Percentiles rank a stretch among this genome's conserved stretches.
These are phyloP conservation scores for Dissophora ornata DNA, from an alignment of 192 early-diverging fungal species.

Conservation along the genomic window DNA sequence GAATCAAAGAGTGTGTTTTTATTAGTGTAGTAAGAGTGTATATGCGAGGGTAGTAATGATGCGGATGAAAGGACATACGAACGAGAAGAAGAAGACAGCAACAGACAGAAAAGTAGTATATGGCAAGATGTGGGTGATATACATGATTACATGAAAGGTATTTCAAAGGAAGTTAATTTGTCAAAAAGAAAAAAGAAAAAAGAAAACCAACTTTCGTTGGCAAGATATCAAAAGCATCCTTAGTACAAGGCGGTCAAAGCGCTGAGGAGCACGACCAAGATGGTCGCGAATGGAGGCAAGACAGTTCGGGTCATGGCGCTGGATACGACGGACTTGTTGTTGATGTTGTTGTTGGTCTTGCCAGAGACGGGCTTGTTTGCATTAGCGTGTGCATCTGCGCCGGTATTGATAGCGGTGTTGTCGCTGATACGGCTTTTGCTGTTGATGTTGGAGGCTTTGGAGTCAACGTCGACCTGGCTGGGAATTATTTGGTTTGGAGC, in stretches of 20 bases:
- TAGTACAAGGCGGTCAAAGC: slow-evolving; percentile 15
- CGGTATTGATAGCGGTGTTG: background rate
- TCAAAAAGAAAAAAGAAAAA: too few relatives aligned
- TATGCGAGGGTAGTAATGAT: too few relatives aligned
- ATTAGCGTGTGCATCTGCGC: background rate
- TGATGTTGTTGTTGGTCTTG: background rate
- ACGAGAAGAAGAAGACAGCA: too few relatives aligned
- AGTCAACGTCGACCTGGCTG: background rate
- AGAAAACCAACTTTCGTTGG: too few relatives aligned
- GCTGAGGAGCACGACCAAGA: slow-evolving; percentile 2
- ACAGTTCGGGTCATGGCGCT: too few relatives aligned
- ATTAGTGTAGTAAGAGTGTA: background rate
- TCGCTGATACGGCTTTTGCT: background rate
- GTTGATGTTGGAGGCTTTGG: background rate
- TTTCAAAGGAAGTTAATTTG: too few relatives aligned
- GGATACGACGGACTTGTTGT: too few relatives aligned
- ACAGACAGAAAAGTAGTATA: too few relatives aligned
- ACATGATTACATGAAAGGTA: too few relatives aligned
- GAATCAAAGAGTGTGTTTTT: background rate
- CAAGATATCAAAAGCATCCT: too few relatives aligned
- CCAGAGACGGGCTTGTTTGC: background rate
- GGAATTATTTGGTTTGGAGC: background rate
- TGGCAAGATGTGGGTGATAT: slow-evolving; percentile 8
- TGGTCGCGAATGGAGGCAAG: too few relatives aligned
- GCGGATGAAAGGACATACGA: too few relatives aligned